phyloP scores from a whole-genome alignment of 352 stramenopile genomes.

The Pythium phragmiticola region DNA sequence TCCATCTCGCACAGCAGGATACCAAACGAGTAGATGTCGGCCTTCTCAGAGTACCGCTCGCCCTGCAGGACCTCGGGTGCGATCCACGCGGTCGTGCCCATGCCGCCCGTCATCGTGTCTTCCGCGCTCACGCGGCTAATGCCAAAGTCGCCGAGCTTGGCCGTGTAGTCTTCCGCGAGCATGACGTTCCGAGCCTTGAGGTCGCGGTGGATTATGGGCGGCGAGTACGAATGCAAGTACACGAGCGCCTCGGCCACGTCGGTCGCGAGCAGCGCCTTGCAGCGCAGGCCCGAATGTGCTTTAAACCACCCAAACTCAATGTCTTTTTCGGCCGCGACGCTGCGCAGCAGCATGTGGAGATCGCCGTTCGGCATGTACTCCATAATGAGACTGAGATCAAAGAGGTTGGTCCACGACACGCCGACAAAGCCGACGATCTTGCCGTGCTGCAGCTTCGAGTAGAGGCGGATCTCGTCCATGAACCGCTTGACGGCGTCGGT shows the following conservation, averaged over 20 bases:
- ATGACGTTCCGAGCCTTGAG: conserved; percentile 36
- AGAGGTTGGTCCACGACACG: conserved; percentile 82
- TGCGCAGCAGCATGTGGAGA: conserved; percentile 60
- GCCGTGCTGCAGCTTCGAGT: conserved; percentile 67
- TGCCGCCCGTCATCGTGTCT: conserved; percentile 81
- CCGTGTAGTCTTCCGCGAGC: conserved; percentile 50
- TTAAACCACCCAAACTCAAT: conserved; percentile 70
- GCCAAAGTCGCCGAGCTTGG: conserved; percentile 85
- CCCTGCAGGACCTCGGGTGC: conserved; percentile 74
- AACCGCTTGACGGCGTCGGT: conserved; percentile 69
- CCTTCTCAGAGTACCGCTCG: conserved; percentile 84
- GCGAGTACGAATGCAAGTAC: conserved; percentile 81
- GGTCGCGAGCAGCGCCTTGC: conserved; percentile 57
- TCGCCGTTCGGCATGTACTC: conserved; percentile 82
- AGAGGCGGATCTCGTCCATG: conserved; percentile 84
- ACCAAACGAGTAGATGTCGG: conserved; percentile 87
- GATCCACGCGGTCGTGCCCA: conserved; percentile 87
- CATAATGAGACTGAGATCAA: conserved; percentile 76
- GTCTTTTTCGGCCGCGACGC: conserved; percentile 23
- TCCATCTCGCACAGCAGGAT: conserved; percentile 70
- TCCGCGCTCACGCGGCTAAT: conserved; percentile 72
- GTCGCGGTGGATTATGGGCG: conserved; percentile 54
- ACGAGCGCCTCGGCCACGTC: conserved; percentile 77
- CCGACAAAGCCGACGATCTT: conserved; percentile 83
- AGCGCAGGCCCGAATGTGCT: conserved; percentile 44